phyloP scores from a whole-genome alignment of 345 rosid species.

The Eucalyptus tenuipes region DNA sequence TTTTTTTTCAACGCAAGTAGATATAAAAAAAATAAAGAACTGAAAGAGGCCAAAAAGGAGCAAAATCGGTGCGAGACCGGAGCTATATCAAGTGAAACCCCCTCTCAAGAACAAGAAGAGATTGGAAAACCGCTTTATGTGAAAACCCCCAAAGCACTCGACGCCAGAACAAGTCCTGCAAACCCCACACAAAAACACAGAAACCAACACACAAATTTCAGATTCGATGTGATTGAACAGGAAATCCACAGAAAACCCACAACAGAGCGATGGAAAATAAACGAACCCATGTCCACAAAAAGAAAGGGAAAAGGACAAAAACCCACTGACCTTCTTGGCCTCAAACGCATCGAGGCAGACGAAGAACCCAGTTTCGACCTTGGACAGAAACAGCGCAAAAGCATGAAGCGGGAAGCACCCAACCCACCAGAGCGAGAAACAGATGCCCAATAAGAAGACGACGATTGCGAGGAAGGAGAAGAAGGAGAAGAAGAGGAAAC shows the following conservation, averaged over 20 bases:
- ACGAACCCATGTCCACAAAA: neutral
- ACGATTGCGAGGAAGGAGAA: neutral
- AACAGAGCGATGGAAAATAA: neutral
- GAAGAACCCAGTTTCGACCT: conserved; percentile 31
- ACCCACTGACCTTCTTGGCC: conserved; percentile 39
- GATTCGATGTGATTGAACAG: neutral
- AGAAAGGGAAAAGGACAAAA: neutral
- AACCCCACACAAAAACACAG: neutral
- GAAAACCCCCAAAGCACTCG: conserved; percentile 67
- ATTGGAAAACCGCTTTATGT: conserved; percentile 47
- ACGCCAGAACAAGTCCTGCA: conserved; percentile 79
- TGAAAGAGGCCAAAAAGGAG: neutral
- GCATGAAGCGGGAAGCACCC: conserved; percentile 12
- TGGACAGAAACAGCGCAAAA: conserved; percentile 39
- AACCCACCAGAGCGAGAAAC: neutral
- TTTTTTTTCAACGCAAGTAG: neutral
- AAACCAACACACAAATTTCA: neutral
- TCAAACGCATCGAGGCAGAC: conserved; percentile 74
- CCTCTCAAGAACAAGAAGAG: conserved; percentile 74
- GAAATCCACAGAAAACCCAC: neutral
- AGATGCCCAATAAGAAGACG: neutral
- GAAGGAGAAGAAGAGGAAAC: neutral
- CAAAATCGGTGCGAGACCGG: neutral
- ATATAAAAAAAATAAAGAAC: neutral
- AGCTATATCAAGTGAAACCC: conserved; percentile 33